Conservation (phyloP, 371 early-diverging fungal species). For the Rhizopus sp. region DNA sequence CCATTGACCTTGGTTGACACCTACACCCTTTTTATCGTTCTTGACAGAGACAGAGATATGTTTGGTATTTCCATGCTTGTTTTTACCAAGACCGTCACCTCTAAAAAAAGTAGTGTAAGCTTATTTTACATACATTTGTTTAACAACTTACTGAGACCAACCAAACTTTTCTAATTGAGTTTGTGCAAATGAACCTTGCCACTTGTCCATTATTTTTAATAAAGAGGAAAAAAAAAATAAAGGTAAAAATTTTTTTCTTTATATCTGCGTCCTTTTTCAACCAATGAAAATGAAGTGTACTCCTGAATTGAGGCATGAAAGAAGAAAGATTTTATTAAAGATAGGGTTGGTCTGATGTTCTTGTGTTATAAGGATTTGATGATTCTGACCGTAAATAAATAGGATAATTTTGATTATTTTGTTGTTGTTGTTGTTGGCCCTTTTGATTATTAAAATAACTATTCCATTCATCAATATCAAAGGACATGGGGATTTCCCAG, state of each 20-base stretch:
- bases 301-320: no score
- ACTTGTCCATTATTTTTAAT: constrained; percentile 35
- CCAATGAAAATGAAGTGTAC: not conserved
- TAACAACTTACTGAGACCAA: constrained; percentile 61
- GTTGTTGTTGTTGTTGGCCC: not conserved
- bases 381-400: no score
- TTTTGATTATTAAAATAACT: constrained; percentile 30
- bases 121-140: not conserved
- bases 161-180: constrained; percentile 73
- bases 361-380: no score
- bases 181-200: constrained; percentile 67
- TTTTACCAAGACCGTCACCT: constrained; percentile 89
- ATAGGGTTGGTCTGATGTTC: no score
- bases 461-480: constrained; percentile 41
- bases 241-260: constrained; percentile 1
- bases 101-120: constrained; percentile 26
- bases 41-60: constrained; percentile 82
- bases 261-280: not conserved
- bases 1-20: constrained; percentile 64
- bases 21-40: constrained; percentile 81
- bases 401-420: no score
- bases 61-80: constrained; percentile 78
- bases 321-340: no score
- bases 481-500: constrained; percentile 35
- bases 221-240: constrained; percentile 8